Conservation (phyloP, 768 basidiomycete genomes). For the Galerina sulciceps region DNA sequence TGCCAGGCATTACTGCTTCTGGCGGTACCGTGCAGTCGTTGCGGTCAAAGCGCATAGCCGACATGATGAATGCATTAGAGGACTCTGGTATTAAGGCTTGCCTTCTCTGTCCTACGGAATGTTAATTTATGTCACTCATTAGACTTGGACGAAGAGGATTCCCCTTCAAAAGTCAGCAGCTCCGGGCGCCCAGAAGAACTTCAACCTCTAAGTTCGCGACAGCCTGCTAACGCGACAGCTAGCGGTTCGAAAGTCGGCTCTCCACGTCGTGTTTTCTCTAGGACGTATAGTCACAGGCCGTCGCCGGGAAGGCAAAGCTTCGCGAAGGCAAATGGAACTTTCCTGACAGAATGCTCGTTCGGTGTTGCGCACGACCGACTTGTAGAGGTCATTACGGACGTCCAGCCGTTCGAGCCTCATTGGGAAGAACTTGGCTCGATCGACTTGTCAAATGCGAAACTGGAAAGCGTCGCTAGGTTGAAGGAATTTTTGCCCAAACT, state of each 20-base stretch:
- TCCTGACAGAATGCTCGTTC: constrained; percentile 97
- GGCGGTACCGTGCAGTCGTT: constrained; percentile 53
- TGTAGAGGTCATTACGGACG: constrained; percentile 91
- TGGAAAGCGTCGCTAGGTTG: constrained; percentile 80
- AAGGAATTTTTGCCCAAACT: constrained; percentile 91
- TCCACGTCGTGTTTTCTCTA: constrained; percentile 48
- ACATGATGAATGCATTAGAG: constrained; percentile 77
- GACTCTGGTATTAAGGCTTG: constrained; percentile 53
- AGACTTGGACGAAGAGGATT: constrained; percentile 50
- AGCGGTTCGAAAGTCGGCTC: constrained; percentile 27
- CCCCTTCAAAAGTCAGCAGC: constrained; percentile 59
- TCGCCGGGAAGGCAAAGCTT: constrained; percentile 31
- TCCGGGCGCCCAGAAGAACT: constrained; percentile 52
- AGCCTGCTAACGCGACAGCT: constrained; percentile 32
- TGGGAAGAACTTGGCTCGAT: constrained; percentile 85
- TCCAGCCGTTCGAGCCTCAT: constrained; percentile 91
- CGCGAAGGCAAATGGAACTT: constrained; percentile 46
- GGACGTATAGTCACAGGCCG: constrained; percentile 42
- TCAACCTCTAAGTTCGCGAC: constrained; percentile 47
- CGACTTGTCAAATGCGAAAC: constrained; percentile 71
- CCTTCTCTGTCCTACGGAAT: constrained; percentile 11
- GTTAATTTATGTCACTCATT: constrained; percentile 11
- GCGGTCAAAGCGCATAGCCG: constrained; percentile 80
- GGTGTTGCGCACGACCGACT: constrained; percentile 91
- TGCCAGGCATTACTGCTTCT: constrained; percentile 25